A percentile compares a stretch with the other conserved stretches of the same genome.
Evolutionary conservation across 2,329 filamentous ascomycete genomes (phyloP).

Genomic region (Aspergillus glaucus): DNA sequence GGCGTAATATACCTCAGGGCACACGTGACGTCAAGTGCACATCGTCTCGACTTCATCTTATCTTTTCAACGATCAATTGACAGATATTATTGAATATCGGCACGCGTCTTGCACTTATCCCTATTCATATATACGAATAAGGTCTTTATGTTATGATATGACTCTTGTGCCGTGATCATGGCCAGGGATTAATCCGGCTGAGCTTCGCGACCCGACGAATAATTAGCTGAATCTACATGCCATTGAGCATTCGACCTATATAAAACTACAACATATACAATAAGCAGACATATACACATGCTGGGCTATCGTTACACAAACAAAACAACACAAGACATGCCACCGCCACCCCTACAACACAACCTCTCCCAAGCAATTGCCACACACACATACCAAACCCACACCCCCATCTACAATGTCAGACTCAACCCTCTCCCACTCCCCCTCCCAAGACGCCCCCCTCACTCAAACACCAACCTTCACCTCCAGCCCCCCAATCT

Average conservation of each 20-base stretch:
- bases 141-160: too few species aligned
- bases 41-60: background rate
- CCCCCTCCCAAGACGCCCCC: background rate
- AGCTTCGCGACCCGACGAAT: too few species aligned
- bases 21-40: background rate
- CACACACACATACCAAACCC: background rate
- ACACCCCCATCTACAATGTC: background rate
- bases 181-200: too few species aligned
- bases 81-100: background rate
- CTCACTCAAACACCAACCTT: conserved; percentile 16
- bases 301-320: too few species aligned
- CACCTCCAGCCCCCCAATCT: conserved; percentile 56
- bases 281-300: too few species aligned
- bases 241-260: background rate
- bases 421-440: background rate
- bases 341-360: background rate
- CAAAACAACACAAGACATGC: background rate
- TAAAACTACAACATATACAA: background rate
- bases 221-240: background rate
- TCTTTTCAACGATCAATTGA: background rate
- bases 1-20: background rate
- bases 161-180: too few species aligned
- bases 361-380: background rate
- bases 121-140: too few species aligned
- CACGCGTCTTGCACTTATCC: too few species aligned